Evolutionary conservation across 2,329 filamentous ascomycete genomes (phyloP), one percentile per base, ranked within the genome.

Genomic region (Claviceps sp.): DNA sequence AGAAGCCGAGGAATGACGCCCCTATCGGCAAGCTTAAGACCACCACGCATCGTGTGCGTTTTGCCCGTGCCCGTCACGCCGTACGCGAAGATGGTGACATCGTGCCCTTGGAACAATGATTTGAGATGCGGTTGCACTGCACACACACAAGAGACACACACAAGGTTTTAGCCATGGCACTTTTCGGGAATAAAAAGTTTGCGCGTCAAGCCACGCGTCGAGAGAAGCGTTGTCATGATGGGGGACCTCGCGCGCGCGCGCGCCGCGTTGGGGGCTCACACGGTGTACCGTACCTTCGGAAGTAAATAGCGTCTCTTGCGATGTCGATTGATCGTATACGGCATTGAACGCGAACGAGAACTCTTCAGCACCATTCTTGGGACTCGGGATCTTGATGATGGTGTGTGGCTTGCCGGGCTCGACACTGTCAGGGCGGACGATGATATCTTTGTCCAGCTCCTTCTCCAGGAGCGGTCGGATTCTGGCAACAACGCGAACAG

Each of bases 261-360:
- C 24, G 38, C n/a, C 30, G 6, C 46, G 22, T 18, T 30, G 11
- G 8, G 18, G 16, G 37, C 24, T 51, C 20, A 45, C 13, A 34
- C 14, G n/a, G n/a, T 42, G 9, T 13, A 43, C 55, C 74, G 61
- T 75, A 89, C 89, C 87, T 79, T 97, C 91, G 40, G 84, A 80
- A 57, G 90, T 87, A 66, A 95, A 98, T 53, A 98, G 71, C 57
- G 87, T 79, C 67, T 95, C 87, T 66, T 98, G 91, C 8, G 87
- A 81, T 16, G 87, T 84, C 38, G 77, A 68, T 60, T 84, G 80
- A 62, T 88, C 88, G 67, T 95, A 97, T 52, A 97, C 91, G 59
- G 86, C 81, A 73, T 93, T 94, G 76, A 97, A 97, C 50, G 90
- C 81, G 66, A 97, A 98, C 51, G 86, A 89, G 69, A 90, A 97